Base-by-base conservation (phyloP, 257 asterid species). In the Solanum appendiculatum region DNA sequence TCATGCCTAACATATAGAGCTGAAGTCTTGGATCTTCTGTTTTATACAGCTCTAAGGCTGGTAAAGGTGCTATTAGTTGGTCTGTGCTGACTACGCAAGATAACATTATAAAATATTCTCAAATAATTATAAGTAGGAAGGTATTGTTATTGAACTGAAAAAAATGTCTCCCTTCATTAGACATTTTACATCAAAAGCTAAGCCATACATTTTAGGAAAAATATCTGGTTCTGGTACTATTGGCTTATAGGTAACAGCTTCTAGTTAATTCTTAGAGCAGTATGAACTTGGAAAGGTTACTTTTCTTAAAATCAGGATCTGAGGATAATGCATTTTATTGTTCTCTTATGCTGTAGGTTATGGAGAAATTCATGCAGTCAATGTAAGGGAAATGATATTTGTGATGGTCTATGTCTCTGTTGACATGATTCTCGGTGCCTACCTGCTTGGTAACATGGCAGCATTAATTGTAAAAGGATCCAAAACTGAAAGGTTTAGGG, bases 341-440 rank as follows among this genome's bases (percentile, higher is more conserved):
- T 46, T 12, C 31, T 80, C 68, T 80, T 60, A n/a, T 83, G 86
- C 23, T 86, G 80, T 92, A 93, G 96, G 96, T 75, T 93, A 93
- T 86, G 96, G 97, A 58, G 97, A 95, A n/a, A 92, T 94, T 36
- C 97, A 95, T 90, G 97, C 95, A 7, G 95, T 93, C 63, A 94
- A 94, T 83, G 16, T 88, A 11, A 90, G 95, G 88, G 98, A 94
- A 90, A 94, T 94, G 98, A 94, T 94, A 86, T 94, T 94, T 80
- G 94, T 94, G 80, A 94, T 94, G 98, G 56, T 91, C 74, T 94
- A 92, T 84, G 95, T 93, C 64, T 94, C 98, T 34, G 87, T 94
- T 2, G 98, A 94, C 93, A 94, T 94, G 98, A 93, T 94, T 86
- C 93, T 94, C 20, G 98, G 98, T 9, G 96, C 98, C 46, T 94